Percentiles rank a stretch among this genome's conserved stretches.
Evolutionary conservation across 768 basidiomycete genomes (phyloP).

Genomic region (Leccinum variicolor): DNA sequence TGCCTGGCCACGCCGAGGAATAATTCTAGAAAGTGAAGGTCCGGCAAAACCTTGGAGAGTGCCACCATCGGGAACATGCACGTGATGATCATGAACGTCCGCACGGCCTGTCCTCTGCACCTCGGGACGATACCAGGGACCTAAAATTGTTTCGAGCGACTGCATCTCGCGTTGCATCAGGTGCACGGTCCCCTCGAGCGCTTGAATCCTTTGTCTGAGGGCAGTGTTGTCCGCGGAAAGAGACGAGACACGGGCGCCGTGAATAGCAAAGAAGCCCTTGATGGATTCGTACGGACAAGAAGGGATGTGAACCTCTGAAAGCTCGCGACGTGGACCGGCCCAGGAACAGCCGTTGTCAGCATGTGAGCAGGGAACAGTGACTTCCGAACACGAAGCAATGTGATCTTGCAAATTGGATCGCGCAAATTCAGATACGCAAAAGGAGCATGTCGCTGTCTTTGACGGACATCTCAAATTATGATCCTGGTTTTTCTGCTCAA

Average conservation of each 20-base stretch:
- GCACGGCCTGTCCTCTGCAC: constrained; percentile 22
- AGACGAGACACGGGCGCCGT: constrained; percentile 36
- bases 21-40: constrained; percentile 15
- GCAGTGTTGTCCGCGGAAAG: constrained; percentile 63
- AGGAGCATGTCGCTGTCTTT: constrained; percentile 35
- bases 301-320: constrained; percentile 36
- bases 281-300: constrained; percentile 59
- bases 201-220: constrained; percentile 55
- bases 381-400: constrained; percentile 36
- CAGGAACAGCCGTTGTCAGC: constrained; percentile 51
- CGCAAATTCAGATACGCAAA: constrained; percentile 37
- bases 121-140: constrained; percentile 56
- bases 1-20: constrained; percentile 12
- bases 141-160: constrained; percentile 52
- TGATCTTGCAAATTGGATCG: constrained; percentile 37
- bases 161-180: constrained; percentile 55
- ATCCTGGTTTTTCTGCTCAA: constrained; percentile 25
- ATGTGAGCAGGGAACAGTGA: constrained; percentile 43
- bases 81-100: constrained; percentile 4
- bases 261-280: constrained; percentile 54
- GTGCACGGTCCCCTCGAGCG: constrained; percentile 54
- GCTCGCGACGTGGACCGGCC: constrained; percentile 40
- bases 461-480: constrained; percentile 41
- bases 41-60: constrained; percentile 13
- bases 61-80: constrained; percentile 10